Evolutionary conservation across 352 stramenopile genomes (phyloP), one percentile per base, ranked within the genome.

Genomic region (Pythium rhizo-oryzae): DNA sequence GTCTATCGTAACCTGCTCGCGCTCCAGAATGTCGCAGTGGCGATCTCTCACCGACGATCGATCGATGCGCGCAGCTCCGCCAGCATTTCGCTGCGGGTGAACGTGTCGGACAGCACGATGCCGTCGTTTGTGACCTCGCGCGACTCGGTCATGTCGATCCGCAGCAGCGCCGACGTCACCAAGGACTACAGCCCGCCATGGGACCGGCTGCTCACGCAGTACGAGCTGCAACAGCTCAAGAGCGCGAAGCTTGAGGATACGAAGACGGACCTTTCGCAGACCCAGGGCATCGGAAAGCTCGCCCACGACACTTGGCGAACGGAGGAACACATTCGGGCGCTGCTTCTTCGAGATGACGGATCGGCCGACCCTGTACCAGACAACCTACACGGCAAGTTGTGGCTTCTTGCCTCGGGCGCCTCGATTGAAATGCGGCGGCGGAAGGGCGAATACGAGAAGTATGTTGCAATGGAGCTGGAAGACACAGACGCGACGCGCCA

Each of bases 1-100:
- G 88, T 96, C 11, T 96, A 93, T 47, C 81, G 77, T 54, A 93
- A 92, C 66, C 88, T 96, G 18, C 70, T 94, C 4, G 77, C 86
- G 15, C 62, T 96, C n/a, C 85, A 96, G 44, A 72, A 66, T 3
- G 84, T 91, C 55, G 84, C 84, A 0, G 78, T 94, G 30, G 80
- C 78, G n/a, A 78, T 94, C 30, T 94, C 85, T 2, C 86, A 84
- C 53, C 83, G 87, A 5, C 80, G 88, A 21, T 93, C 88, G 4
- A 92, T 93, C 57, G 84, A 96, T 63, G 84, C 92, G 30, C 84
- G 87, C 24, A 92, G 82, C 59, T 92, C 81, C 0, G 79, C 90
- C 21, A 76, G 65, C 25, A 67, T 67, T 18, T 72, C 58, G 3
- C 50, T 74, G 41, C 44, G 50, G 7, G 60, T 58, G 1, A 52